phyloP scores from a whole-genome alignment of 768 basidiomycete species.

The Mycena olivaceomarginata region DNA sequence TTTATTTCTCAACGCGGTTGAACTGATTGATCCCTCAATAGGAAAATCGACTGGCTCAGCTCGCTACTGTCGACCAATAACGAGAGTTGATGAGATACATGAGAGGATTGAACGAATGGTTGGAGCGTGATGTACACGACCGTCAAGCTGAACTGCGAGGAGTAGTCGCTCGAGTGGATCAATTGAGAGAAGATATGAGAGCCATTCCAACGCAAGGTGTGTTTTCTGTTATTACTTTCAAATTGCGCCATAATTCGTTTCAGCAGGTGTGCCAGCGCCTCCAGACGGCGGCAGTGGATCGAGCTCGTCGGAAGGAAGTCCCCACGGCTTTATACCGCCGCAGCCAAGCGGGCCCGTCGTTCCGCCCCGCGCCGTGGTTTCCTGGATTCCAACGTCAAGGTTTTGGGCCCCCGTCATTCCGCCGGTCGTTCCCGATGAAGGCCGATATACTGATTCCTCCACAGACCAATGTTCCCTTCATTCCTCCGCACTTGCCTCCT shows the following conservation, averaged over 20 bases:
- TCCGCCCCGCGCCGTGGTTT: constrained; percentile 11
- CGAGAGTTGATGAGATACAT: constrained; percentile 89
- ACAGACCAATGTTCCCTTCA: constrained; percentile 39
- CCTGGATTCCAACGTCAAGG: constrained; percentile 40
- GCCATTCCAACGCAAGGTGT: constrained; percentile 61
- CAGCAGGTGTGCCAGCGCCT: constrained; percentile 19
- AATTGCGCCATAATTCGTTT: background rate
- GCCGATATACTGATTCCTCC: constrained; percentile 42
- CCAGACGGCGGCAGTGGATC: constrained; percentile 16
- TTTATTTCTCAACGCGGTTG: background rate
- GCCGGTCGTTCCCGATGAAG: constrained; percentile 54
- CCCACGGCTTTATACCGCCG: constrained; percentile 29
- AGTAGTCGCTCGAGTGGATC: constrained; percentile 77
- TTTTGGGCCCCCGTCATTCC: constrained; percentile 59
- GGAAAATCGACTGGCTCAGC: constrained; percentile 86
- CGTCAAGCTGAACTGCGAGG: constrained; percentile 84
- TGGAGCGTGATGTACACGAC: constrained; percentile 86
- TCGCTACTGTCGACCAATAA: constrained; percentile 86
- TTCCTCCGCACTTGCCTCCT: constrained; percentile 36
- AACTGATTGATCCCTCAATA: constrained; percentile 51
- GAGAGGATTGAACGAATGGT: constrained; percentile 85
- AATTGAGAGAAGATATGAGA: constrained; percentile 64
- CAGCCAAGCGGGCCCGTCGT: constrained; percentile 15
- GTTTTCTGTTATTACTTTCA: background rate
- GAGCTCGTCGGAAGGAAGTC: constrained; percentile 34